phyloP scores from a whole-genome alignment of 176 grass and related monocot genomes.

The Phyllostachys edulis region DNA sequence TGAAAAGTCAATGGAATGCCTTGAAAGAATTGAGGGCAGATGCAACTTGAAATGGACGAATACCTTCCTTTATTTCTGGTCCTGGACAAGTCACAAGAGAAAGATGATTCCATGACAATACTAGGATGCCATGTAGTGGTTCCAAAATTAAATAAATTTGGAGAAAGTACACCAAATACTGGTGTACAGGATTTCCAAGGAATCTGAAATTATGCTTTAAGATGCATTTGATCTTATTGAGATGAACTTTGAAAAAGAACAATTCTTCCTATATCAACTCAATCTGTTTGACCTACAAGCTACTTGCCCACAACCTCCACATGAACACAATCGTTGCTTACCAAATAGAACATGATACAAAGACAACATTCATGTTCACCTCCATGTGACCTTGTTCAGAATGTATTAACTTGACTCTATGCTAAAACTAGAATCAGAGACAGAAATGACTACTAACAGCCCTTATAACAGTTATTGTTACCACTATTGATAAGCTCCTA shows the following conservation, averaged over 20 bases:
- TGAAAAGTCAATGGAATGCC: background rate
- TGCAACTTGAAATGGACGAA: background rate
- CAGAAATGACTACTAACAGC: background rate
- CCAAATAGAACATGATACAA: background rate
- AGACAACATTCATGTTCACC: background rate
- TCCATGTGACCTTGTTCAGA: background rate
- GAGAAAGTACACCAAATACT: background rate
- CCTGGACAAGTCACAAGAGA: background rate
- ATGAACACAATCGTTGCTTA: background rate
- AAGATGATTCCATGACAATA: conserved; percentile 12
- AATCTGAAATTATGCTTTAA: conserved; percentile 16
- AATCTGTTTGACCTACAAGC: background rate
- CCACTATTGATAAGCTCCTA: background rate
- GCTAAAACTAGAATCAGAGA: conserved; percentile 5
- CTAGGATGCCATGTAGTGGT: background rate
- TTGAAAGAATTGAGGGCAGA: background rate
- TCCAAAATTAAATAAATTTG: conserved; percentile 11
- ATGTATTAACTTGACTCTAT: background rate
- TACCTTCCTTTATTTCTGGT: background rate
- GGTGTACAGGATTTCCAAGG: background rate
- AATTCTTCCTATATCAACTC: background rate
- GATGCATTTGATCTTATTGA: background rate
- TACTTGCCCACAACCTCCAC: background rate
- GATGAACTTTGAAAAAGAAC: background rate
- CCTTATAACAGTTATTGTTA: background rate